Evolutionary conservation across 2,329 filamentous ascomycete genomes (phyloP).

Genomic region (Microdochium paspali): DNA sequence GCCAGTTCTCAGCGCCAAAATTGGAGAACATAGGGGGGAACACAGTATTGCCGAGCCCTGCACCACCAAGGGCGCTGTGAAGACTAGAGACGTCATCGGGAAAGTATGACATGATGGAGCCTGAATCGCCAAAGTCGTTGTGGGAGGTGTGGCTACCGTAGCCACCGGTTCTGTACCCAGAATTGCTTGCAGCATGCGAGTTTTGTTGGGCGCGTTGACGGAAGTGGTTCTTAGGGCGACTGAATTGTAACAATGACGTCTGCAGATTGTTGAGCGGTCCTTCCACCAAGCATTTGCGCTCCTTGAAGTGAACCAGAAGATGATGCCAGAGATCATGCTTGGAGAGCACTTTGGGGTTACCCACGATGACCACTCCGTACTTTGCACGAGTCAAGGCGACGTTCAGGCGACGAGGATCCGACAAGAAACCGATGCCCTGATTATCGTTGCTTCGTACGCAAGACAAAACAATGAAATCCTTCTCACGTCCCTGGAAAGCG

Average conservation of each 20-base stretch:
- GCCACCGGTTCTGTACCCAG: slow-evolving; percentile 23
- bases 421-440: slow-evolving; percentile 97
- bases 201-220: slow-evolving; percentile 73
- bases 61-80: slow-evolving; percentile 80
- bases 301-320: slow-evolving; percentile 91
- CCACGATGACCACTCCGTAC: slow-evolving; percentile 91
- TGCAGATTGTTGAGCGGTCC: slow-evolving; percentile 94
- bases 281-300: slow-evolving; percentile 90
- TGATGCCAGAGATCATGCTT: slow-evolving; percentile 99
- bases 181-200: slow-evolving; percentile 45
- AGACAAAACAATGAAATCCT: slow-evolving; percentile 96
- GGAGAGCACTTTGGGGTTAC: slow-evolving; percentile 93
- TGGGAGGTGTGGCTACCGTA: slow-evolving; percentile 29
- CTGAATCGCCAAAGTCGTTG: slow-evolving; percentile 57
- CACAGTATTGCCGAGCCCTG: slow-evolving; percentile 62
- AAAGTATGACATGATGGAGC: slow-evolving; percentile 90
- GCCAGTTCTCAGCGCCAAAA: slow-evolving; percentile 85
- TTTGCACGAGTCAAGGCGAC: slow-evolving; percentile 95
- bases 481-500: slow-evolving; percentile 97
- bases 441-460: slow-evolving; percentile 98
- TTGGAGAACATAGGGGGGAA: slow-evolving; percentile 94
- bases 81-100: slow-evolving; percentile 95
- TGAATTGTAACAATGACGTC: slow-evolving; percentile 89
- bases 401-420: slow-evolving; percentile 92
- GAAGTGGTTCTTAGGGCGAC: slow-evolving; percentile 84